Conservation (phyloP, 768 basidiomycete species). For the Panus rudis region DNA sequence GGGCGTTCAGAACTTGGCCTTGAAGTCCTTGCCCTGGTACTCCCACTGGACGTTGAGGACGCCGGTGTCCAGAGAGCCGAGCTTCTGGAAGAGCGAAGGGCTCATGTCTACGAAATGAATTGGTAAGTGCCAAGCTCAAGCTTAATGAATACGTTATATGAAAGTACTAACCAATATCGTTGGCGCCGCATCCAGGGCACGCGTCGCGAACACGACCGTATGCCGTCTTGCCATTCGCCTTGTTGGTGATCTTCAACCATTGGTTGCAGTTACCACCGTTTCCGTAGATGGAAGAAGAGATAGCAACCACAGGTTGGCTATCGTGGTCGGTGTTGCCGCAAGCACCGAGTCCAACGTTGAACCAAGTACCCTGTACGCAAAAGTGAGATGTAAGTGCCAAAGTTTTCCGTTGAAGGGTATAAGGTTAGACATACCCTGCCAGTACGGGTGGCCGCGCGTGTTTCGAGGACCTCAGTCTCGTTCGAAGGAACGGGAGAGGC, state of each 20-base stretch:
- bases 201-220: constrained; percentile 49
- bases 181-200: constrained; percentile 46
- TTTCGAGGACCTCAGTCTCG: constrained; percentile 31
- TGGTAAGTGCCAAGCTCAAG: neutral
- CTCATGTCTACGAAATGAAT: constrained; percentile 50
- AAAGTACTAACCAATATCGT: constrained; percentile 47
- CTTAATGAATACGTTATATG: neutral
- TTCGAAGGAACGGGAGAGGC: constrained; percentile 40
- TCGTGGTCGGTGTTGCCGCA: constrained; percentile 48
- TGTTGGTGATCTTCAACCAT: constrained; percentile 58
- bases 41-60: constrained; percentile 52
- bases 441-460: constrained; percentile 43
- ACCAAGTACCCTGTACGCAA: constrained; percentile 57
- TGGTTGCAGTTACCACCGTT: constrained; percentile 53
- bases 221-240: constrained; percentile 41
- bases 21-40: constrained; percentile 41
- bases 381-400: no score
- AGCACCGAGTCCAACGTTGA: constrained; percentile 51
- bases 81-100: constrained; percentile 46
- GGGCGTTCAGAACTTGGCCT: no score
- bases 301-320: constrained; percentile 54
- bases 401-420: neutral
- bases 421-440: constrained; percentile 44
- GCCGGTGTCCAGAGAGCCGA: constrained; percentile 42
- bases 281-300: constrained; percentile 48